A percentile compares a stretch with the other conserved stretches of the same genome.
Evolutionary conservation across 2,329 filamentous ascomycete genomes (phyloP).

Genomic region (Colletotrichum musicola): DNA sequence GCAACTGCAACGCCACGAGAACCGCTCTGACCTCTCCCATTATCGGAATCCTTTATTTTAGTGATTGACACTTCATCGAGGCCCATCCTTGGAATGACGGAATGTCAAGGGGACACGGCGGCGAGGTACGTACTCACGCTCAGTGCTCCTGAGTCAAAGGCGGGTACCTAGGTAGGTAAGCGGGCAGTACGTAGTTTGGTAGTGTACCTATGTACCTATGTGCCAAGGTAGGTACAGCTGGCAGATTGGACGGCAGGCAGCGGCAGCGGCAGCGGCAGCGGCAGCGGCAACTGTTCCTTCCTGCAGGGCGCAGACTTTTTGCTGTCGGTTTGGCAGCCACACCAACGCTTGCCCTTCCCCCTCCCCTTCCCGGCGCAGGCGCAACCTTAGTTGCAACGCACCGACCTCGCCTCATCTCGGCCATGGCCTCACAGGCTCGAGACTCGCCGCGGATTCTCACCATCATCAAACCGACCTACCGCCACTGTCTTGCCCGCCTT

Average conservation of each 20-base stretch:
- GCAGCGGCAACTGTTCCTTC: not conserved
- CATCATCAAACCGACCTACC: conserved; percentile 29
- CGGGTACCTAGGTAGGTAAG: not conserved
- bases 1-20: no score
- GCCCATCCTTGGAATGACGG: no score
- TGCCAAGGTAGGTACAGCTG: not conserved
- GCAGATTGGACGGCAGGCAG: conserved; percentile 9
- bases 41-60: no score
- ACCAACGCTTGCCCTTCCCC: no score
- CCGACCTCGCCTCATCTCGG: conserved; percentile 34
- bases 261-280: conserved; percentile 1
- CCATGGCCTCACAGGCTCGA: conserved; percentile 20
- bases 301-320: not conserved
- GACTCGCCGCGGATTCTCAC: conserved; percentile 22
- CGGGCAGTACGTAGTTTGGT: no score
- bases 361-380: no score
- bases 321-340: no score
- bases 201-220: not conserved
- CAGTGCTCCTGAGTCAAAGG: not conserved
- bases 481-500: conserved; percentile 33
- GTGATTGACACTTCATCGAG: no score
- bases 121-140: conserved; percentile 3
- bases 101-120: no score
- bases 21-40: no score
- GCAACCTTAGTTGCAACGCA: conserved; percentile 6